Conservation (phyloP, 106 monocot genomes). For the Vanilla planifolia region DNA sequence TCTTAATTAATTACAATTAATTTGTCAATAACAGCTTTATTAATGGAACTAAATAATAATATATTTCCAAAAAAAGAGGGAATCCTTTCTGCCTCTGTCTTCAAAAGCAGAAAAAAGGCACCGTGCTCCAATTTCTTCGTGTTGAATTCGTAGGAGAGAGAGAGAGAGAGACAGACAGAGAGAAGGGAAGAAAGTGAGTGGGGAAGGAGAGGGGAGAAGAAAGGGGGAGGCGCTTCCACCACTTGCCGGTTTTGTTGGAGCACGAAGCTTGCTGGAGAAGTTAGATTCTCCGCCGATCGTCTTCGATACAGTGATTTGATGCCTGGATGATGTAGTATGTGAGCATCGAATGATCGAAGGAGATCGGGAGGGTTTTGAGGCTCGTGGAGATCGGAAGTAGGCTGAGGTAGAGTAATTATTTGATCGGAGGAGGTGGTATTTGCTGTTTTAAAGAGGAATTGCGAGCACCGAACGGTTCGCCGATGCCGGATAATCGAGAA, state of each 20-base stretch:
- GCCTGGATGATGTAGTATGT: background rate
- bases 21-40: no score
- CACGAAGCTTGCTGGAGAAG: slow-evolving; percentile 4
- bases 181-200: slow-evolving; percentile 1
- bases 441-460: background rate
- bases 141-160: slow-evolving; percentile 4
- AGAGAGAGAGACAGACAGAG: slow-evolving; percentile 2
- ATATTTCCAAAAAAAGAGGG: no score
- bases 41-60: no score
- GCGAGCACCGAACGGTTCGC: background rate
- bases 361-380: background rate
- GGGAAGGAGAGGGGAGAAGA: background rate
- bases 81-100: no score
- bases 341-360: slow-evolving; percentile 8
- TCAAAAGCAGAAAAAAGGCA: background rate
- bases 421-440: background rate
- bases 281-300: slow-evolving; percentile 4
- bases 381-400: no score
- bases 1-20: no score
- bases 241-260: background rate
- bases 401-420: background rate
- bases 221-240: background rate
- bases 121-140: slow-evolving; percentile 6
- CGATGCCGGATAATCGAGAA: slow-evolving; percentile 20
- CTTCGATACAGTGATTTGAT: slow-evolving; percentile 5